Base-by-base conservation (phyloP, 495 filamentous ascomycete species). In the Mytilinidion resinicola region DNA sequence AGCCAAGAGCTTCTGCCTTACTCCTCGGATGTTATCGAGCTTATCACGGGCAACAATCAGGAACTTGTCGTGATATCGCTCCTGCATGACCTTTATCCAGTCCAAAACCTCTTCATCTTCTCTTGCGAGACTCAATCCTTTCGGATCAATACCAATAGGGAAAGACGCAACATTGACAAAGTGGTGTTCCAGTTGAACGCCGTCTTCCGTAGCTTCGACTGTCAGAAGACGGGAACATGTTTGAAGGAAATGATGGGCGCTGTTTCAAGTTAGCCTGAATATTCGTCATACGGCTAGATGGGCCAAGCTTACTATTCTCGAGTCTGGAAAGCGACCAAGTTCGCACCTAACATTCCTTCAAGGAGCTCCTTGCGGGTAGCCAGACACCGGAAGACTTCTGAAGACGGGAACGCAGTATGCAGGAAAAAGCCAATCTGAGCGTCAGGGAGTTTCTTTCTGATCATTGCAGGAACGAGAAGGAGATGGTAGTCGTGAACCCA, bases 401-500 rank as follows among this genome's bases (percentile, higher is more conserved):
- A 96, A 0, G 91, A 96, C 0, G 91, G 91, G 70, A 96, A 96
- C 4, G 92, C 89, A 53, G 91, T 88, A 67, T 96, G 91, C 42
- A 96, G 76, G 72, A 96, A 96, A 72, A 96, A 91, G 25, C 91
- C 91, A 69, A 96, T 96, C 71, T 92, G 85, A 21, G 90, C 90
- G 62, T 96, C 88, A 0, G 91, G 90, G 2, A 86, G 73, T 48
- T 93, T 77, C 74, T 92, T 86, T 20, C 91, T 84, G 34, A 96
- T 76, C 91, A 96, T 96, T 17, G 74, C 78, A 1, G 91, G 91
- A n/a, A 96, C 88, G n/a, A 96, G 76, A 9, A 95, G 76, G 14
- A 96, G 77, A 67, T 96, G 91, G 67, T 96, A 96, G 69, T 96
- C 91, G 70, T 96, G 88, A 57, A 96, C 76, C 91, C 91, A 96